Conservation (phyloP, 495 filamentous ascomycete genomes). For the Sabuloglossum arenarium region DNA sequence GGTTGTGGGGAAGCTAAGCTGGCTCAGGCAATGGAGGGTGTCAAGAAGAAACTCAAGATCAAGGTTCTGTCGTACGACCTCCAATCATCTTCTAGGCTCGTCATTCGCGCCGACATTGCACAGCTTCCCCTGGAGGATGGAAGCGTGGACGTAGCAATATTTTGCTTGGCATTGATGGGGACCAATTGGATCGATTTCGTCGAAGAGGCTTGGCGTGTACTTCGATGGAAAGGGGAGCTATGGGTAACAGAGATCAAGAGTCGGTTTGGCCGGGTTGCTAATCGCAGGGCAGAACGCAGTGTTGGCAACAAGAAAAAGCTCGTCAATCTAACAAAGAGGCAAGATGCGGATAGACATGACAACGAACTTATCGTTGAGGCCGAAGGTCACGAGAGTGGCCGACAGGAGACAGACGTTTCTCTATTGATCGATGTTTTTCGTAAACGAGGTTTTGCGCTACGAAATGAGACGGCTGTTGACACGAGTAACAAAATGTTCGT, state of each 20-base stretch:
- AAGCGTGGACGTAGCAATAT: conserved; percentile 65
- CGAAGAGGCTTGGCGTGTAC: conserved; percentile 78
- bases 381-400: conserved; percentile 21
- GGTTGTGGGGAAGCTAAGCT: conserved; percentile 66
- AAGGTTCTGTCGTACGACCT: conserved; percentile 44
- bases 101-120: conserved; percentile 76
- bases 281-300: conserved; percentile 37
- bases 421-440: conserved; percentile 70
- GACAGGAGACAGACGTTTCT: conserved; percentile 61
- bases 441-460: conserved; percentile 55
- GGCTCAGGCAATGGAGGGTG: conserved; percentile 32
- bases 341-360: conserved; percentile 15
- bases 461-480: conserved; percentile 38
- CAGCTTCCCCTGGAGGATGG: conserved; percentile 52
- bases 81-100: conserved; percentile 30
- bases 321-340: conserved; percentile 19
- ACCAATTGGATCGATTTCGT: conserved; percentile 94
- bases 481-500: conserved; percentile 96
- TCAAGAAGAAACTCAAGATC: conserved; percentile 39
- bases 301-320: conserved; percentile 32
- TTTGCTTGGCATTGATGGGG: conserved; percentile 94
- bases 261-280: conserved; percentile 48
- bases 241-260: conserved; percentile 96
- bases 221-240: conserved; percentile 81
- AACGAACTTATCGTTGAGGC: conserved; percentile 17